phyloP scores from a whole-genome alignment of 2,329 filamentous ascomycete genomes.

The Trichoderma oligosporum region DNA sequence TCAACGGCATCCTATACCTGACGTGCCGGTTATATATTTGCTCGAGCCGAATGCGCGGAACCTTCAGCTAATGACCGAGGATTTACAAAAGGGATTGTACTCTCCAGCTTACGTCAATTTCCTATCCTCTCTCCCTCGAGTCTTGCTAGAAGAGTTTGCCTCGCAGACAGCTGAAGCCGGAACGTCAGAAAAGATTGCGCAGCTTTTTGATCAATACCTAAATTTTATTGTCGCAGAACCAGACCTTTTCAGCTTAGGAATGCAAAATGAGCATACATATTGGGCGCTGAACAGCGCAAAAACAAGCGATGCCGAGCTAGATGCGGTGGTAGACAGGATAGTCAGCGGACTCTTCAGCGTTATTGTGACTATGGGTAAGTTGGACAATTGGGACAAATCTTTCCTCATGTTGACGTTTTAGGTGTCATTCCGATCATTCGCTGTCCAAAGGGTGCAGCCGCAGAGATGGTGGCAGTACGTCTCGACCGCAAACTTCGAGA shows the following conservation, averaged over 20 bases:
- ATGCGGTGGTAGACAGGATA: constrained; percentile 81
- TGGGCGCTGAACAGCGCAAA: constrained; percentile 93
- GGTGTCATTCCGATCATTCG: constrained; percentile 92
- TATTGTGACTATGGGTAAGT: constrained; percentile 89
- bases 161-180: constrained; percentile 78
- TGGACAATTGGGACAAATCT: neutral
- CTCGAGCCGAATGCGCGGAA: constrained; percentile 83
- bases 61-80: constrained; percentile 75
- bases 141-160: constrained; percentile 91
- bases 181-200: constrained; percentile 84
- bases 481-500: constrained; percentile 94
- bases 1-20: constrained; percentile 82
- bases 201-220: constrained; percentile 93
- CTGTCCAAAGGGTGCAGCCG: constrained; percentile 86
- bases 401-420: constrained; percentile 32
- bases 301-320: constrained; percentile 85
- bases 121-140: constrained; percentile 84
- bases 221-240: constrained; percentile 97
- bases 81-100: constrained; percentile 84
- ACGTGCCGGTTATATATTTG: constrained; percentile 95
- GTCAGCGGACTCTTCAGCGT: constrained; percentile 97
- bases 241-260: constrained; percentile 88
- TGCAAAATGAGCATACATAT: constrained; percentile 87
- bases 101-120: constrained; percentile 96
- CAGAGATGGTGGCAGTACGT: constrained; percentile 90